phyloP scores from a whole-genome alignment of 345 rosid genomes.

The Rhizophora apiculata region DNA sequence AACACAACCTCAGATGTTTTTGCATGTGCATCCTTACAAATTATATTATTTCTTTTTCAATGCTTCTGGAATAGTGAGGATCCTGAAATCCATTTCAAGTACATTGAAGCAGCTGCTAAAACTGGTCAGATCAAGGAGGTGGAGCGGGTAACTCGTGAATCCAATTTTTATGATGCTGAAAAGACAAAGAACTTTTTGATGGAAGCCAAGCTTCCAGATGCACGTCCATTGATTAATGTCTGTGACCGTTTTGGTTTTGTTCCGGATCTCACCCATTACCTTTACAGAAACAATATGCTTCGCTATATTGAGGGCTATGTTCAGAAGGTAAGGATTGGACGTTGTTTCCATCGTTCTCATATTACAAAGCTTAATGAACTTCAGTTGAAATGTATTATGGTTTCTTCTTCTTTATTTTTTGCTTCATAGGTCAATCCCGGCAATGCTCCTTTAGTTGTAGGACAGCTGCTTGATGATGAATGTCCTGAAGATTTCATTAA shows the following conservation, averaged over 20 bases:
- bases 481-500: constrained; percentile 98
- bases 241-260: constrained; percentile 99
- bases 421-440: constrained; percentile 87
- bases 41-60: constrained; percentile 6
- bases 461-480: constrained; percentile 90
- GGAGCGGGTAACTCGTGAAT: constrained; percentile 96
- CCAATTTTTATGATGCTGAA: constrained; percentile 90
- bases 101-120: constrained; percentile 96
- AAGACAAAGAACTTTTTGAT: constrained; percentile 93
- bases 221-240: constrained; percentile 90
- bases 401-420: constrained; percentile 2
- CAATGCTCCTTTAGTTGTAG: constrained; percentile 95
- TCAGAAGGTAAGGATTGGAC: constrained; percentile 66
- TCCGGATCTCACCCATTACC: constrained; percentile 95
- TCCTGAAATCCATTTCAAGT: constrained; percentile 95
- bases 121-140: constrained; percentile 91
- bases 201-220: constrained; percentile 99
- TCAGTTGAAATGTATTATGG: neutral
- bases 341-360: neutral
- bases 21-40: neutral
- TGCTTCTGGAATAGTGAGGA: constrained; percentile 64
- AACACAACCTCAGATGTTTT: too few species aligned
- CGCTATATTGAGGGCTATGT: constrained; percentile 99
- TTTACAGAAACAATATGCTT: constrained; percentile 85
- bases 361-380: neutral